A percentile compares a stretch with the other conserved stretches of the same genome.
Evolutionary conservation across 768 basidiomycete genomes (phyloP).

Genomic region (Agrocybe chaxingu): DNA sequence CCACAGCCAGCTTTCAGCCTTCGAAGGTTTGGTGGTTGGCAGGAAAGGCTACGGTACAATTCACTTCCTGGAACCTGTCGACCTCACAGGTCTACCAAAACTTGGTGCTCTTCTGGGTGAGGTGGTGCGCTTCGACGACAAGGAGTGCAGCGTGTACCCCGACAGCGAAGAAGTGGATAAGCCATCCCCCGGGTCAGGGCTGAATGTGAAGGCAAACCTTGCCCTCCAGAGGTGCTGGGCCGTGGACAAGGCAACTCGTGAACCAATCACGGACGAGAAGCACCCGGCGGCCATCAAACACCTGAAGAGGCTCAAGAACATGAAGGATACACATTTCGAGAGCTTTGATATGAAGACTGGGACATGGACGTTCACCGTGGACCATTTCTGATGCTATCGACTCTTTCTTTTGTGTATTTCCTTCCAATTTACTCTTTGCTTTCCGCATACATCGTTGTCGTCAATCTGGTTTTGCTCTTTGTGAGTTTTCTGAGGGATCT

Average conservation of each 20-base stretch:
- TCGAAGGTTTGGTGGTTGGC: conserved; percentile 80
- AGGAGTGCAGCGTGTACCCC: conserved; percentile 92
- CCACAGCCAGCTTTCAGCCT: conserved; percentile 69
- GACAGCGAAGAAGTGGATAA: conserved; percentile 85
- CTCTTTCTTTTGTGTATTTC: conserved; percentile 5
- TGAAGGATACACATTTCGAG: conserved; percentile 85
- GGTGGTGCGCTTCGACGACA: conserved; percentile 84
- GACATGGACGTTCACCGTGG: conserved; percentile 91
- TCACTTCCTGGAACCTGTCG: conserved; percentile 74
- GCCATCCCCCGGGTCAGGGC: conserved; percentile 76
- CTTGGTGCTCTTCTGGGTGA: conserved; percentile 83
- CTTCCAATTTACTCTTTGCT: background rate
- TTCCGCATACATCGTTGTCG: too few relatives aligned
- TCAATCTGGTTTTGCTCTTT: background rate
- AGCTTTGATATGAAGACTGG: conserved; percentile 77
- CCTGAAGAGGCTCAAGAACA: conserved; percentile 75
- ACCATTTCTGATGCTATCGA: conserved; percentile 70
- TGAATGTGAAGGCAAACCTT: conserved; percentile 86
- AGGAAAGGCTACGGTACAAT: conserved; percentile 92
- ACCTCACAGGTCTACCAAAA: conserved; percentile 81
- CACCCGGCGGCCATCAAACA: conserved; percentile 70
- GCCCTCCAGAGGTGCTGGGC: conserved; percentile 82
- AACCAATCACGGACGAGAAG: conserved; percentile 80
- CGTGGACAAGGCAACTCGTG: conserved; percentile 85
- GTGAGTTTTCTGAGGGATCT: conserved; percentile 13